Conservation (phyloP, 225 moss, liverwort and hornwort genomes). For the Straminergon stramineum region DNA sequence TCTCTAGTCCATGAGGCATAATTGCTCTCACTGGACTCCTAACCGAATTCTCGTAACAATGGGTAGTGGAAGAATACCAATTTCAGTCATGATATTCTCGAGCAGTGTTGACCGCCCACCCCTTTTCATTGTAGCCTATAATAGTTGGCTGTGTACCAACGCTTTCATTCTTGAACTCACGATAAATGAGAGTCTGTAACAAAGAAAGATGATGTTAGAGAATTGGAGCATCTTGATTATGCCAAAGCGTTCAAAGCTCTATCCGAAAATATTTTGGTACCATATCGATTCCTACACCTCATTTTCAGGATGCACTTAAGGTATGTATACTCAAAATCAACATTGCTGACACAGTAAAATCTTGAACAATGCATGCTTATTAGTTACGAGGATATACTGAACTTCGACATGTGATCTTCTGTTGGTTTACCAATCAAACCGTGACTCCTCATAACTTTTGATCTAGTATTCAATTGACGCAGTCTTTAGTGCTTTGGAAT, state of each 20-base stretch:
- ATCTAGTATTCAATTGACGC: neutral
- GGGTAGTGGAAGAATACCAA: neutral
- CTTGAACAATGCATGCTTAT: neutral
- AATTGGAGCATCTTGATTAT: neutral
- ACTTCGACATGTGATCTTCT: neutral
- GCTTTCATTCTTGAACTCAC: neutral
- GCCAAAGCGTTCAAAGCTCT: neutral
- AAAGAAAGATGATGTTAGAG: neutral
- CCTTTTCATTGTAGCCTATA: neutral
- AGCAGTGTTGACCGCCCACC: neutral
- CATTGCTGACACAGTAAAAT: neutral
- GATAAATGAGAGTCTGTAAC: neutral
- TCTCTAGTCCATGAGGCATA: neutral
- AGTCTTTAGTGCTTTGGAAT: neutral
- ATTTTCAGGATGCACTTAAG: neutral
- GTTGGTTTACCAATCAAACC: neutral
- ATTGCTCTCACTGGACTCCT: neutral
- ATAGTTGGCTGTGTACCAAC: neutral
- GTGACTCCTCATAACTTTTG: neutral
- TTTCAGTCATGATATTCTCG: neutral
- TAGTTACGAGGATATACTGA: neutral
- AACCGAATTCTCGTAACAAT: neutral
- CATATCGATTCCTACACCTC: neutral
- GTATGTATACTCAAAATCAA: neutral
- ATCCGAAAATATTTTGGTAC: neutral